Percentiles rank a stretch among this genome's conserved stretches.
These are phyloP conservation scores for Parascedosporium putredinis DNA, from an alignment of 2,329 filamentous ascomycete genomes.

Conservation along the genomic window DNA sequence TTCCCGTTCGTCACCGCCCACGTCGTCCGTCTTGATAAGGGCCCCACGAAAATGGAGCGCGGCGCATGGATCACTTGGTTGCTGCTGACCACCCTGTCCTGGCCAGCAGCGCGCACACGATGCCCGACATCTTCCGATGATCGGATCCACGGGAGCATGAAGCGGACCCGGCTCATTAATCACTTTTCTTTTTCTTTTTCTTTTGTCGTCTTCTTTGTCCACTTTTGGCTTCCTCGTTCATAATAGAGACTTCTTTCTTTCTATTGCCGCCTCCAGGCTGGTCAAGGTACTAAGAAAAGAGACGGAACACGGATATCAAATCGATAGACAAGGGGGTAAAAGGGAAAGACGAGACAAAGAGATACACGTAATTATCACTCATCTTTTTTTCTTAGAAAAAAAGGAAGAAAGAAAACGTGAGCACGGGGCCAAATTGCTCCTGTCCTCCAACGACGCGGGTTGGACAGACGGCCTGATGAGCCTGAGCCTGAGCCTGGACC, in stretches of 20 bases:
- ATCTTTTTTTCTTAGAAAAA: no score
- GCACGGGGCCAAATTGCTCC: not conserved
- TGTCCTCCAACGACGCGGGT: not conserved
- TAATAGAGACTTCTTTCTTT: not conserved
- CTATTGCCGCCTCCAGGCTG: not conserved
- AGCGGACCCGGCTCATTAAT: not conserved
- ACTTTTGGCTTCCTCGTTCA: no score
- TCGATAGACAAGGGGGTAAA: no score
- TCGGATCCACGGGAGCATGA: not conserved
- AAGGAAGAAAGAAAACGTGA: not conserved
- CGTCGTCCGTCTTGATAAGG: not conserved
- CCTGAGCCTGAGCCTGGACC: not conserved
- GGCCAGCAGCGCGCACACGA: no score
- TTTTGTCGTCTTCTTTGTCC: no score
- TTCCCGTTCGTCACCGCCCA: not conserved
- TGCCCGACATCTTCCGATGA: not conserved
- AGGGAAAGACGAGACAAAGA: no score
- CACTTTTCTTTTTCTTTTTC: no score
- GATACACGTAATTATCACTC: no score
- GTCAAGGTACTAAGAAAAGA: not conserved
- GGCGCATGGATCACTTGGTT: not conserved
- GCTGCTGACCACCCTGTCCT: not conserved
- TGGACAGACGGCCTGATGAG: not conserved
- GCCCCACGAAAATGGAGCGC: not conserved
- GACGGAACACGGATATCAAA: no score